Base-by-base conservation (phyloP, 139 green algal genomes). In the Chlamydomonas sphaeroides region DNA sequence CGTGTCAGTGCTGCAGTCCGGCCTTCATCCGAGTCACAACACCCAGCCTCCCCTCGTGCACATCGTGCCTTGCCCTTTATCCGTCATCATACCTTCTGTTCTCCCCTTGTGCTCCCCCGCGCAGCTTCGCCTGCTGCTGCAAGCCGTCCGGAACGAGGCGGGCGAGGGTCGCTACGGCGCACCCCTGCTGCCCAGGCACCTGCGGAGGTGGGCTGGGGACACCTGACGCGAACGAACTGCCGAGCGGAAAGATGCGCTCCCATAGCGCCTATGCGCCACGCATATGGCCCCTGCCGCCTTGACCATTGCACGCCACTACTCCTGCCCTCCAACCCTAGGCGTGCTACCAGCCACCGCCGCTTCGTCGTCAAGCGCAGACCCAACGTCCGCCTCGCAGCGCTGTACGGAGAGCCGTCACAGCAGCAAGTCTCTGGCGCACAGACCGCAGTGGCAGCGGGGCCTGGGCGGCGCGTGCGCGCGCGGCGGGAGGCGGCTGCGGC, bases 271-370 rank as follows among this genome's bases (percentile, higher is more conserved):
- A 33, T 21, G 4, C 33, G 7, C 25, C 8, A 48, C 2, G 63
- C 1, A 28, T 1, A 25, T 11, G 68, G 26, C 2, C 68, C 53
- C 53, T 6, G 53, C 53, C 21, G 11, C 20, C 53, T 14, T 51
- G 10, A 51, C 45, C 45, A 14, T 20, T 14, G 8, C 10, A 51
- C 45, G 45, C 8, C 45, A 51, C 10, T 51, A 21, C 10, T 14
- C 10, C 45, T 51, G 45, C 45, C 45, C 10, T 14, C 10, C 62
- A 18, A 1, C 32, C 36, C 48, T 79, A 88, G 83, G 67, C 84
- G 84, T 23, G 84, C 87, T 7, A 87, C 87, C 25, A 89, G 80
- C 61, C 76, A 88, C 51, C 77, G 70, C 35, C 68, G 68, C 25
- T 69, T 62, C 51, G 5, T 51, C 0, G 42, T 65, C 2, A 49